Base-by-base conservation (phyloP, 1,284 basidiomycete genomes). In the Rhodotorula sp. region DNA sequence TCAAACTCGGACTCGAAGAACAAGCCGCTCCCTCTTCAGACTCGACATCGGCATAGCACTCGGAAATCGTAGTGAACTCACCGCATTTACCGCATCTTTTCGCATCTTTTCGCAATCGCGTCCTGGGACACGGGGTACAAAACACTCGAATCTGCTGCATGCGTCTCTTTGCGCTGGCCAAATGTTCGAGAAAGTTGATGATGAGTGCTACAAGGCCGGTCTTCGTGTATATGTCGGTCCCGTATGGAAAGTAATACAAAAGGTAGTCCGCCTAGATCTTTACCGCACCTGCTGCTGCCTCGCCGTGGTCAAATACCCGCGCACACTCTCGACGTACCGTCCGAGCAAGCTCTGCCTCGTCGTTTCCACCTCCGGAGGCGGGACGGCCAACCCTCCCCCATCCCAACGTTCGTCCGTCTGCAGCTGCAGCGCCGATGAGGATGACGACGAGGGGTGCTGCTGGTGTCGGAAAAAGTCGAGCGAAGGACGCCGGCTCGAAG, bases 1-100 rank as follows among this genome's bases (percentile, higher is more conserved):
- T 77, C 68, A 75, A 74, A 65, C n/a, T 59, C 26, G 76, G 72
- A 14, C 29, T 78, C 44, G 65, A 75, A 66, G 68, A 67, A 26
- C 1, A n/a, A 54, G 53, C 53, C 17, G 53, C 12, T 6, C 26
- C 53, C 26, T 17, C 51, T n/a, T 24, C 22, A 14, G 51, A n/a
- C 17, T 54, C n/a, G n/a, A 3, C n/a, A 26, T 26, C 8, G 26
- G 26, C 15, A 53, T 15, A 54, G n/a, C 14, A 24, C 20, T 10
- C 15, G 6, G 48, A 22, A 4, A 22, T 6, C n/a, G 49, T n/a
- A 51, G 22, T 14, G 1, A 51, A 51, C 3, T 6, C n/a, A n/a
- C n/a, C n/a, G n/a, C n/a, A n/a, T n/a, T n/a, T n/a, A n/a, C 37
- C 37, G 33, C 33, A 4, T 5, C 8, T 7, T 33, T 33, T 33